A percentile compares a stretch with the other conserved stretches of the same genome.
phyloP scores from a whole-genome alignment of 2,329 filamentous ascomycete species.

The Beauveria sp. region DNA sequence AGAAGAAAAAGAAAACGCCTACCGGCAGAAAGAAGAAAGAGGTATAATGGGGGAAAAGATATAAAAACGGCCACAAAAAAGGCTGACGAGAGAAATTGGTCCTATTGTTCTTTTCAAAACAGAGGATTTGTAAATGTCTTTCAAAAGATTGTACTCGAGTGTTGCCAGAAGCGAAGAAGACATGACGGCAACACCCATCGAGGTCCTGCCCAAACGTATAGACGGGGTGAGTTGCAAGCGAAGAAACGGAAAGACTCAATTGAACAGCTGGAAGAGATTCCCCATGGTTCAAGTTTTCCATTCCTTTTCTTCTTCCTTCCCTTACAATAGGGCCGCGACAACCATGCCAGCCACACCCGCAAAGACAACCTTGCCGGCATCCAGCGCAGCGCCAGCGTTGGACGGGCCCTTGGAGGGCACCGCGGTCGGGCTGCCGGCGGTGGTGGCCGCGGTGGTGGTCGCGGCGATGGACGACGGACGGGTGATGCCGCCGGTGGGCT shows the following conservation, averaged over 20 bases:
- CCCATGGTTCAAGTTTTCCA: neutral
- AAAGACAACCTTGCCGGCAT: constrained; percentile 36
- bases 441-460: neutral
- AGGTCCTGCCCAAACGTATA: constrained; percentile 5
- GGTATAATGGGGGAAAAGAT: neutral
- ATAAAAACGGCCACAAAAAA: neutral
- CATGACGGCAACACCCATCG: neutral
- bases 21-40: constrained; percentile 4
- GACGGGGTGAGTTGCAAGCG: neutral
- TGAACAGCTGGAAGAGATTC: neutral
- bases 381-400: constrained; percentile 36
- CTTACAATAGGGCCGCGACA: constrained; percentile 29
- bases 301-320: neutral
- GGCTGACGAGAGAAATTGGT: neutral
- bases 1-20: constrained; percentile 9
- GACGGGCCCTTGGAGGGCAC: constrained; percentile 24
- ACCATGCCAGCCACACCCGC: constrained; percentile 44
- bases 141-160: constrained; percentile 1
- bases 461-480: constrained; percentile 3
- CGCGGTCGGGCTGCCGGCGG: constrained; percentile 19
- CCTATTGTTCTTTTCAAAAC: neutral
- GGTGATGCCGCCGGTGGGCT: constrained; percentile 19
- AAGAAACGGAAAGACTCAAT: neutral
- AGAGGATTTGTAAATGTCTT: neutral
- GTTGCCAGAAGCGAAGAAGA: neutral